Conservation (phyloP, 208 protist genomes). For the Angomonas deanei region DNA sequence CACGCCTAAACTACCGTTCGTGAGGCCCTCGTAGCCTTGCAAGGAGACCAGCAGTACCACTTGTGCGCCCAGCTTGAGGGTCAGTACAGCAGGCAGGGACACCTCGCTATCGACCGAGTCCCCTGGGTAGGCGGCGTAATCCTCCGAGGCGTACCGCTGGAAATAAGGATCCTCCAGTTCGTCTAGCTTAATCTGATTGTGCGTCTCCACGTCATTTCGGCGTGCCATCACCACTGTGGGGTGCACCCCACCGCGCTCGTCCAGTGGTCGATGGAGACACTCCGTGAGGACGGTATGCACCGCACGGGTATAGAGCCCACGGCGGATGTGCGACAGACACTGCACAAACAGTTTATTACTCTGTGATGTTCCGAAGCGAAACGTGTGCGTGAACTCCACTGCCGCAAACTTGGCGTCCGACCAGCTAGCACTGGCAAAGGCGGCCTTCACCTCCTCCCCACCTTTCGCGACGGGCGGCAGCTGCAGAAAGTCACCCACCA, state of each 20-base stretch:
- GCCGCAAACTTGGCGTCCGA: conserved; percentile 18
- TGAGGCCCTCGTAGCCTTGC: conserved; percentile 25
- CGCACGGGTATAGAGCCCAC: conserved; percentile 42
- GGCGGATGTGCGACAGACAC: conserved; percentile 48
- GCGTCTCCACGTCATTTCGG: conserved; percentile 36
- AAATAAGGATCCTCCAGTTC: conserved; percentile 31
- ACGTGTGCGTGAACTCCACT: conserved; percentile 33
- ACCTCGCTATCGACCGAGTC: conserved; percentile 54
- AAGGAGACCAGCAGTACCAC: conserved; percentile 62
- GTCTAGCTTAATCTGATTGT: conserved; percentile 45
- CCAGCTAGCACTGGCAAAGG: conserved; percentile 53
- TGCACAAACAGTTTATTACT: conserved; percentile 33
- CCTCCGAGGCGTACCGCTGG: conserved; percentile 63
- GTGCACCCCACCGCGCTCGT: conserved; percentile 31
- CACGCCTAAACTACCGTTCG: conserved; percentile 26
- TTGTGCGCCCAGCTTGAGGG: conserved; percentile 62
- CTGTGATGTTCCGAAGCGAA: background rate
- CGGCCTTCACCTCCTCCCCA: conserved; percentile 38
- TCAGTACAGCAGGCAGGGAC: conserved; percentile 35
- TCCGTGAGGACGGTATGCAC: conserved; percentile 32
- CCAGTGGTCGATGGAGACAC: conserved; percentile 29
- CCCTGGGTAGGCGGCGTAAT: conserved; percentile 59
- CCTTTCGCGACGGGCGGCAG: conserved; percentile 51
- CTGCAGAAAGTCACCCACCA: conserved; percentile 88
- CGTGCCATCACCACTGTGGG: conserved; percentile 44